phyloP scores from a whole-genome alignment of 371 early-diverging fungal species.

The Zancudomyces culisetae region DNA sequence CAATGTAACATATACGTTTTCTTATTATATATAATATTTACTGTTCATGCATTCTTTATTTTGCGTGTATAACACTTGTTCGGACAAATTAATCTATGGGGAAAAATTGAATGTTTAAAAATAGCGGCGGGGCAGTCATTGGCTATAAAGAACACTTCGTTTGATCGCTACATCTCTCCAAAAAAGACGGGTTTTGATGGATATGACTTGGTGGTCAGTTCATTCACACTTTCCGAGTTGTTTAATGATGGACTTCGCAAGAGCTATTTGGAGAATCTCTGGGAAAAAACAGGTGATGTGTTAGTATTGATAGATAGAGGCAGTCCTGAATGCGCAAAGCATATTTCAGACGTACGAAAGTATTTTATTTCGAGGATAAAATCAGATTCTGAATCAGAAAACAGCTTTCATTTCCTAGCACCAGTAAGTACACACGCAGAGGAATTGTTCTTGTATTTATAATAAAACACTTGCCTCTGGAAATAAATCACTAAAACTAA shows the following conservation, averaged over 20 bases:
- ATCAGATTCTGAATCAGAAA: background rate
- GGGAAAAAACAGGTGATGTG: slow-evolving; percentile 54
- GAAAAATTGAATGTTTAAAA: background rate
- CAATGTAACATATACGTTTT: background rate
- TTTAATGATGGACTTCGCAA: slow-evolving; percentile 39
- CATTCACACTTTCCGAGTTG: slow-evolving; percentile 56
- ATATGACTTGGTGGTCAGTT: slow-evolving; percentile 51
- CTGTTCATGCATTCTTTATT: background rate
- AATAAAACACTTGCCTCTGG: slow-evolving; percentile 19
- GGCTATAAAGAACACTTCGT: slow-evolving; percentile 13
- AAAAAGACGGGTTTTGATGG: slow-evolving; percentile 22
- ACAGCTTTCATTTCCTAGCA: background rate
- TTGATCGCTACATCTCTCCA: slow-evolving; percentile 40
- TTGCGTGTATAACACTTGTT: no score
- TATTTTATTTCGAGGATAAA: slow-evolving; percentile 32
- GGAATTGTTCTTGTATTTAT: background rate
- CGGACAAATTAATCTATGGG: no score
- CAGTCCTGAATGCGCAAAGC: slow-evolving; percentile 53
- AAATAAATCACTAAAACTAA: background rate
- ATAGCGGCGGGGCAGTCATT: background rate
- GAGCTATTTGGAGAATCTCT: slow-evolving; percentile 46
- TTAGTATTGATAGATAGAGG: slow-evolving; percentile 76
- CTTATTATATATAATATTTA: background rate
- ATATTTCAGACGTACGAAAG: slow-evolving; percentile 49
- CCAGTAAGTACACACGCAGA: background rate